A percentile compares a stretch with the other conserved stretches of the same genome.
phyloP scores from a whole-genome alignment of 1,284 basidiomycete species.

The Pseudozyma hubeiensis region DNA sequence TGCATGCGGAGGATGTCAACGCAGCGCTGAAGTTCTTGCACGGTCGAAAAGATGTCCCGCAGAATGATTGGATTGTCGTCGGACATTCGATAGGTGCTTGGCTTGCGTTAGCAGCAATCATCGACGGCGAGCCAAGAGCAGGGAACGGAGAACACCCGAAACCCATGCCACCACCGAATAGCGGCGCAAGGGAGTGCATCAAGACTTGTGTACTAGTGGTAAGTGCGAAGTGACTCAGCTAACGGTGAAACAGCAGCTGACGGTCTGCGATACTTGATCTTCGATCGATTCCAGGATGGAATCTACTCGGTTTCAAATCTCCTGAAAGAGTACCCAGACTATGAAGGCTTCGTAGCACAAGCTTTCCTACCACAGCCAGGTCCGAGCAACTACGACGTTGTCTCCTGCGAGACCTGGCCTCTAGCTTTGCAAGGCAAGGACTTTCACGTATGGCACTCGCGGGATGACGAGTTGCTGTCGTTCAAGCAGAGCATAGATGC shows the following conservation, averaged over 20 bases:
- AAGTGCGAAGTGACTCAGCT: conserved; percentile 8
- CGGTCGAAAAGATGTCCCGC: conserved; percentile 12
- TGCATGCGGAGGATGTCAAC: conserved; percentile 36
- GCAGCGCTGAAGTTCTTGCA: conserved; percentile 33
- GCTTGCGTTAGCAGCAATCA: conserved; percentile 32
- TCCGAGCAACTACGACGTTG: conserved; percentile 30
- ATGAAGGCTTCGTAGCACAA: conserved; percentile 45
- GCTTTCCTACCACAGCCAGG: conserved; percentile 37
- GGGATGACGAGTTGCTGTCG: conserved; percentile 42
- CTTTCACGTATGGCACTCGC: conserved; percentile 39
- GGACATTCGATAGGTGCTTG: conserved; percentile 51
- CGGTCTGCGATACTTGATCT: not conserved
- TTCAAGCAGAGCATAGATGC: conserved; percentile 43
- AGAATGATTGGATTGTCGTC: conserved; percentile 22
- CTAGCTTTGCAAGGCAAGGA: conserved; percentile 22
- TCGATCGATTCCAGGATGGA: conserved; percentile 38
- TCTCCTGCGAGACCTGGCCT: conserved; percentile 37
- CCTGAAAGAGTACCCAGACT: conserved; percentile 43
- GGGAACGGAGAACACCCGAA: conserved; percentile 11
- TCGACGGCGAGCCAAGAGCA: not conserved
- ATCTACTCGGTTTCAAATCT: conserved; percentile 31
- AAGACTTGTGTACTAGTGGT: conserved; percentile 42
- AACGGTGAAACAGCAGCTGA: too few relatives aligned
- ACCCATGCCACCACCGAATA: conserved; percentile 19
- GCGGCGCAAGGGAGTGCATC: conserved; percentile 9